phyloP scores from a whole-genome alignment of 1,284 basidiomycete species.

The Vanrija humicola region DNA sequence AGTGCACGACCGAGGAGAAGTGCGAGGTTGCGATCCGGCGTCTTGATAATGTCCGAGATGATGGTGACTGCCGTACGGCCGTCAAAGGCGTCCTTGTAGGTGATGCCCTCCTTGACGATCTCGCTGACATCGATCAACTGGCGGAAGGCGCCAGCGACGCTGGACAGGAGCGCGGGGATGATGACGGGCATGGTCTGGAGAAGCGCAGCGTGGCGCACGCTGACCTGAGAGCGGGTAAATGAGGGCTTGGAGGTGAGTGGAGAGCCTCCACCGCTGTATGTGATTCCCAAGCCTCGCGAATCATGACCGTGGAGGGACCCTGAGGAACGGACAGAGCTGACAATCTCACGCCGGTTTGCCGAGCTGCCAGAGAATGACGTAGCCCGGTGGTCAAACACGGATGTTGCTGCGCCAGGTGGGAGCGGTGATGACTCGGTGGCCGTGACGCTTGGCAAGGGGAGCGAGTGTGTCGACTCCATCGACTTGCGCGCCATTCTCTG shows the following conservation, averaged over 20 bases:
- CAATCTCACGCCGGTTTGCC: conserved; percentile 30
- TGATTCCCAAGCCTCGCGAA: conserved; percentile 1
- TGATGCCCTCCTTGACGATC: conserved; percentile 86
- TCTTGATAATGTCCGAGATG: conserved; percentile 96
- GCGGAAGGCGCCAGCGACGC: conserved; percentile 89
- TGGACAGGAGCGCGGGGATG: conserved; percentile 85
- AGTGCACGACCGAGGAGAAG: conserved; percentile 88
- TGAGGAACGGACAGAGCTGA: conserved; percentile 33
- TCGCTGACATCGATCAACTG: conserved; percentile 73
- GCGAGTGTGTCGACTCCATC: conserved; percentile 42
- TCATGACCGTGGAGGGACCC: conserved; percentile 26
- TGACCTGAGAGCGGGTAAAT: conserved; percentile 24
- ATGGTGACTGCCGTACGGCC: conserved; percentile 94
- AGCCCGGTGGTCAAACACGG: conserved; percentile 35
- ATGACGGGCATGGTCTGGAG: conserved; percentile 60
- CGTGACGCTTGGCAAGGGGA: conserved; percentile 23
- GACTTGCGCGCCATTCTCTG: conserved; percentile 35
- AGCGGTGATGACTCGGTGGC: conserved; percentile 17
- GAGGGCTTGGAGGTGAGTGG: conserved; percentile 37
- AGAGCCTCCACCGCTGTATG: conserved; percentile 16
- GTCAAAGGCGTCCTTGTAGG: conserved; percentile 94
- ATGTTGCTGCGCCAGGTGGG: conserved; percentile 31
- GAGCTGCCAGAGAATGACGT: conserved; percentile 46
- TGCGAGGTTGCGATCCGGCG: conserved; percentile 93
- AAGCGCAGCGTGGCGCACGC: conserved; percentile 31